Evolutionary conservation across 192 early-diverging fungal species (phyloP), one percentile per base, ranked within the genome.

Genomic region (Pilobolus umbonatus): DNA sequence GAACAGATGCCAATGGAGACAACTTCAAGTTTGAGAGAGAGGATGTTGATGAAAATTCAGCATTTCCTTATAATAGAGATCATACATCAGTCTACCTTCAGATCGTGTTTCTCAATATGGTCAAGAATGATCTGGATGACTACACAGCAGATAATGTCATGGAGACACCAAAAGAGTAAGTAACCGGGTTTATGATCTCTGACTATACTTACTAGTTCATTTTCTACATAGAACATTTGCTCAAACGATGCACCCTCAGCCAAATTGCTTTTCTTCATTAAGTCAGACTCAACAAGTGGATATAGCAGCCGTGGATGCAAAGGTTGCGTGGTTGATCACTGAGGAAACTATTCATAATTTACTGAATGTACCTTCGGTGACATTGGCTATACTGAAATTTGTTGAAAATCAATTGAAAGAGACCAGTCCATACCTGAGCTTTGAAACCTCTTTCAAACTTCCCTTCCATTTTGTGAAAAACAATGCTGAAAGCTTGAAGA

Each of bases 281-380:
- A 64, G 26, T 4, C 50, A 26, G 12, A 42, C 73, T 29, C 81
- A 87, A 60, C 53, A 72, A 31, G 75, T 73, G 46, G 82, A 81
- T 11, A 67, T 90, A 21, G 50, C 63, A 0, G 77, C 82, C 43
- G 79, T 79, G 2, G 72, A 75, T 36, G 54, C 72, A 1, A 64
- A 77, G 25, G 66, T 90, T 10, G 75, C 79, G 17, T 73, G 68
- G 72, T 43, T 89, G 0, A 61, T 88, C 14, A 80, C 82, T 54
- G 84, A 90, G 57, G 87, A 90, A 69, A 74, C 87, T 29, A 83
- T 90, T 71, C 80, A 85, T 59, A 69, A 71, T 1, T 60, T 90
- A 15, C 63, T 90, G 29, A 72, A 76, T 31, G 51, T 81, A 31
- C 48, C 65, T 6, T 67, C 68, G 14, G 64, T 83, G 3, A 74